phyloP scores from a whole-genome alignment of 257 asterid species.

The Solanum sparsipilum region DNA sequence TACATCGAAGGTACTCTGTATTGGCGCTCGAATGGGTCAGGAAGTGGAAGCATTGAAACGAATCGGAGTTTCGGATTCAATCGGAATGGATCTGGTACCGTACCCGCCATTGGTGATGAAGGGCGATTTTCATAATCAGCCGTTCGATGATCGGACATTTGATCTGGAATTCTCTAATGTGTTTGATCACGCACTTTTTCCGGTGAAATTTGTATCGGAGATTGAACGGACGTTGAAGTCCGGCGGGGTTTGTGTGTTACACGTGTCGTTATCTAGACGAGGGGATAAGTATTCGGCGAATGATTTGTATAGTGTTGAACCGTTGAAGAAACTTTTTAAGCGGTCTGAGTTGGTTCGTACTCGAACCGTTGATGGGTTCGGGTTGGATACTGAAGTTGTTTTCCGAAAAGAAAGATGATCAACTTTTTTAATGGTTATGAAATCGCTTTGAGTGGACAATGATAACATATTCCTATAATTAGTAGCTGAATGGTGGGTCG shows the following conservation, averaged over 20 bases:
- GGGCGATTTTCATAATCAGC: constrained; percentile 44
- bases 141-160: constrained; percentile 25
- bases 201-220: constrained; percentile 66
- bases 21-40: background rate
- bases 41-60: background rate
- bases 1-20: background rate
- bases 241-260: constrained; percentile 77
- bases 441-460: background rate
- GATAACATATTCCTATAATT: too few species aligned
- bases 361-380: constrained; percentile 65
- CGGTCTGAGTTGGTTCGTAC: constrained; percentile 48
- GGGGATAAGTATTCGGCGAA: constrained; percentile 87
- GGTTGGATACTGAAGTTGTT: constrained; percentile 81
- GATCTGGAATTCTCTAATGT: constrained; percentile 93
- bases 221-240: constrained; percentile 65
- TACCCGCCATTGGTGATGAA: constrained; percentile 70
- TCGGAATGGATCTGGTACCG: constrained; percentile 64
- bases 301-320: constrained; percentile 65
- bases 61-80: background rate
- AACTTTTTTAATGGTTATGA: background rate
- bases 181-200: constrained; percentile 91
- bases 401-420: constrained; percentile 33
- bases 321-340: constrained; percentile 62
- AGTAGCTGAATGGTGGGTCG: background rate
- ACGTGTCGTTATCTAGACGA: constrained; percentile 55